These are phyloP conservation scores for Epichloe brachyelytri DNA, from an alignment of 2,329 filamentous ascomycete species.

Conservation along the genomic window DNA sequence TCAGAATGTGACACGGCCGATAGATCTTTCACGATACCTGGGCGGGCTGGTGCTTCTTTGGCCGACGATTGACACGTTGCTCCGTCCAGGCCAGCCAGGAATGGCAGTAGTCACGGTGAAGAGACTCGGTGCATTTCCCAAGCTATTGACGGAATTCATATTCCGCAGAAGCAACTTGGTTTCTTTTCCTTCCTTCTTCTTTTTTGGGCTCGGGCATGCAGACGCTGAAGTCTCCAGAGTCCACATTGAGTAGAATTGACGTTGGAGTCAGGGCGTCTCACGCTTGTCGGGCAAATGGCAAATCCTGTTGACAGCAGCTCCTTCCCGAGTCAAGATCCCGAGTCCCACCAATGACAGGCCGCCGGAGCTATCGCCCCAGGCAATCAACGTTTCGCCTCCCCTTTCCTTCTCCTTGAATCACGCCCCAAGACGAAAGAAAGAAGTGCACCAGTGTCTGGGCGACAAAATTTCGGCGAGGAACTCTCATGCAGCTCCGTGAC, in stretches of 20 bases:
- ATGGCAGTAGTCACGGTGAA: no score
- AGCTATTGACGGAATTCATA: no score
- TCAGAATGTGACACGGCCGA: neutral
- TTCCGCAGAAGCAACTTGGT: no score
- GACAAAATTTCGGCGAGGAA: neutral
- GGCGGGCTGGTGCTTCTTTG: neutral
- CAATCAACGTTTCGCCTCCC: conserved; percentile 6
- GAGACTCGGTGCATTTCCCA: no score
- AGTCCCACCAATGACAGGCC: neutral
- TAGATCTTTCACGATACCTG: neutral
- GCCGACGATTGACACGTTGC: neutral
- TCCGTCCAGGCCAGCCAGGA: no score
- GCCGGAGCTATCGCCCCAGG: neutral
- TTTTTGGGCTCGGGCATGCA: no score
- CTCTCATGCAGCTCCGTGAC: no score
- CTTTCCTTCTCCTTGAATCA: conserved; percentile 3
- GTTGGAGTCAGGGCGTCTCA: conserved; percentile 1
- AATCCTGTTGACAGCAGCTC: neutral
- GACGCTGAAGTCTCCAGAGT: no score
- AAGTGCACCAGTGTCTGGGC: neutral
- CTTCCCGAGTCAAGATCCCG: neutral
- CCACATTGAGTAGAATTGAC: neutral
- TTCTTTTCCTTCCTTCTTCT: no score
- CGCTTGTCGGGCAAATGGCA: neutral
- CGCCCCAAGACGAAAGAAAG: neutral